Evolutionary conservation across 768 basidiomycete species (phyloP).

Genomic region (Botryobasidium botryosum): DNA sequence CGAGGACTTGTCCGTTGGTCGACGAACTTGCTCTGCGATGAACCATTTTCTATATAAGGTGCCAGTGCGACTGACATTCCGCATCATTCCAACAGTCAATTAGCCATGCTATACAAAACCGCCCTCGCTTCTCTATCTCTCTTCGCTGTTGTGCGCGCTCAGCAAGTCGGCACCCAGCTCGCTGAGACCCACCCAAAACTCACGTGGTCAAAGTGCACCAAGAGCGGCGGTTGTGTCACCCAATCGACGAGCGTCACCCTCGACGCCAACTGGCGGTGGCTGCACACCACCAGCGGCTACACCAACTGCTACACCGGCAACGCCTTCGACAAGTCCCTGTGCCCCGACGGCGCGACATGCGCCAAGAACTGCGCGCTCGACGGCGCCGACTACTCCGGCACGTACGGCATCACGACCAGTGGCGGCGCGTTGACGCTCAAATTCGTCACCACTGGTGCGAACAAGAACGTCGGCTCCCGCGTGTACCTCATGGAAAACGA

Average conservation of each 20-base stretch:
- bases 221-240: conserved; percentile 15
- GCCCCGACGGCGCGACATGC: conserved; percentile 33
- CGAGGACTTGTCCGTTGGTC: too few relatives aligned
- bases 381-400: conserved; percentile 15
- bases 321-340: conserved; percentile 34
- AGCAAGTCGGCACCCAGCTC: conserved; percentile 32
- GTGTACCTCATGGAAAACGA: conserved; percentile 35
- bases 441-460: conserved; percentile 10
- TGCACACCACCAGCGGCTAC: conserved; percentile 18
- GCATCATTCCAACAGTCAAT: too few relatives aligned
- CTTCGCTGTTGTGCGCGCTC: conserved; percentile 13
- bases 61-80: too few relatives aligned
- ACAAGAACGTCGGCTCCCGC: conserved; percentile 9
- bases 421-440: conserved; percentile 9
- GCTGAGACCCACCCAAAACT: conserved; percentile 34
- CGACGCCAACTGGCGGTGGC: conserved; percentile 15
- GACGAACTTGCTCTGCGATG: too few relatives aligned
- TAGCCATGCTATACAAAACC: too few relatives aligned
- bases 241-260: background rate
- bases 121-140: too few relatives aligned
- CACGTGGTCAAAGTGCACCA: conserved; percentile 31
- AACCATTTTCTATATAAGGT: too few relatives aligned
- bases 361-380: conserved; percentile 25
- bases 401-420: conserved; percentile 10
- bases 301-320: conserved; percentile 39